Evolutionary conservation across 2,329 filamentous ascomycete species (phyloP), one percentile per base, ranked within the genome.

Genomic region (Venturia aucupariae): DNA sequence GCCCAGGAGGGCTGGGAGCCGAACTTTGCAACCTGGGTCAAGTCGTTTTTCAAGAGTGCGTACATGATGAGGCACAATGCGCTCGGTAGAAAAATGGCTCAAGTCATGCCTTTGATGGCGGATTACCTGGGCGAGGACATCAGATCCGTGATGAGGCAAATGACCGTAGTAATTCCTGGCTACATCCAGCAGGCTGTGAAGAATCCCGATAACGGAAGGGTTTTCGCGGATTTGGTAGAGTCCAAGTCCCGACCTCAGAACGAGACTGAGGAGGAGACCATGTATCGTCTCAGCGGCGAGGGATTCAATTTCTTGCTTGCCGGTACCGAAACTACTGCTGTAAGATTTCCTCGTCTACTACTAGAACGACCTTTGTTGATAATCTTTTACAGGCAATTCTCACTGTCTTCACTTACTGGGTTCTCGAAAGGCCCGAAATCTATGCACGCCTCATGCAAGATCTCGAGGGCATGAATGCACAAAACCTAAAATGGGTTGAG

Each of bases 1-100:
- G 67, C 69, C n/a, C 66, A 60, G 39, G 55, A 66, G 7, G 67
- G 69, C 15, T 70, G 70, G 63, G 66, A 68, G 24, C 65, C 66
- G 48, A 68, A 46, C 27, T 65, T 65, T 62, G 68, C 70, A 35
- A 42, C 38, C 4, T 63, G 63, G 38, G 67, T 66, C 66, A 59
- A 61, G 6, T 63, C 61, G 35, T 51, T 51, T 27, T 51, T 51
- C 46, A 51, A 51, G 24, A 51, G 46, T 51, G 46, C 46, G 5
- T 51, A 51, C 46, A 51, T 51, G 46, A 51, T 51, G 46, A 24
- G 46, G 22, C 46, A 51, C 46, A 51, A 51, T 27, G 46, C 46
- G 22, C 46, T 51, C 24, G 46, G 46, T 11, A 51, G 46, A 24
- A 51, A 51, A 24, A 51, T 51, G 46, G 46, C 46, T 27, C 46